Conservation (phyloP, 306 rosid genomes). For the Oxytropis ochrocephala region DNA sequence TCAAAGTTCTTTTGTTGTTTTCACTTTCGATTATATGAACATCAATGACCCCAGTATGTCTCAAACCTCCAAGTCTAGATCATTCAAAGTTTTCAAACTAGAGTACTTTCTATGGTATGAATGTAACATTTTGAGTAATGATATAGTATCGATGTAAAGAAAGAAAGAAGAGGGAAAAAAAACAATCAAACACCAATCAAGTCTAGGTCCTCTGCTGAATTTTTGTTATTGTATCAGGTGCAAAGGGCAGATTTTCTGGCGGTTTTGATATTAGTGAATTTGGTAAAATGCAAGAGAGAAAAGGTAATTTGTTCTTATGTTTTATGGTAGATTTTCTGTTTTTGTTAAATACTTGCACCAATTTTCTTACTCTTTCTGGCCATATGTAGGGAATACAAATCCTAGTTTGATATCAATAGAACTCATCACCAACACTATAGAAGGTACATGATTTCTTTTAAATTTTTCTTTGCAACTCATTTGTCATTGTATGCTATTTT, state of each 20-base stretch:
- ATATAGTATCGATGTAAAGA: not conserved
- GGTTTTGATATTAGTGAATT: constrained; percentile 88
- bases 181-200: not conserved
- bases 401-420: constrained; percentile 66
- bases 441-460: constrained; percentile 41
- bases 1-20: not conserved
- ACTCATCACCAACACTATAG: constrained; percentile 54
- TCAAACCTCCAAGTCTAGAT: not conserved
- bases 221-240: constrained; percentile 48
- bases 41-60: not conserved
- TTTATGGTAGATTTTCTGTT: not conserved
- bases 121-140: constrained; percentile 11
- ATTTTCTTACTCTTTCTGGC: constrained; percentile 8
- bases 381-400: constrained; percentile 25
- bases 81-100: not conserved
- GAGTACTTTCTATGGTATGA: not conserved
- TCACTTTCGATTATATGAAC: not conserved
- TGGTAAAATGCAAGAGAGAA: constrained; percentile 49
- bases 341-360: not conserved
- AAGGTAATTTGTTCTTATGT: constrained; percentile 31
- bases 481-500: constrained; percentile 9
- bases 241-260: constrained; percentile 84
- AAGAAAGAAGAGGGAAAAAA: not conserved
- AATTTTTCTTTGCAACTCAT: not conserved
- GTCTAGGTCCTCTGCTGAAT: constrained; percentile 4